These are phyloP conservation scores for Collybia mongolica DNA, from an alignment of 768 basidiomycete genomes.

Conservation along the genomic window DNA sequence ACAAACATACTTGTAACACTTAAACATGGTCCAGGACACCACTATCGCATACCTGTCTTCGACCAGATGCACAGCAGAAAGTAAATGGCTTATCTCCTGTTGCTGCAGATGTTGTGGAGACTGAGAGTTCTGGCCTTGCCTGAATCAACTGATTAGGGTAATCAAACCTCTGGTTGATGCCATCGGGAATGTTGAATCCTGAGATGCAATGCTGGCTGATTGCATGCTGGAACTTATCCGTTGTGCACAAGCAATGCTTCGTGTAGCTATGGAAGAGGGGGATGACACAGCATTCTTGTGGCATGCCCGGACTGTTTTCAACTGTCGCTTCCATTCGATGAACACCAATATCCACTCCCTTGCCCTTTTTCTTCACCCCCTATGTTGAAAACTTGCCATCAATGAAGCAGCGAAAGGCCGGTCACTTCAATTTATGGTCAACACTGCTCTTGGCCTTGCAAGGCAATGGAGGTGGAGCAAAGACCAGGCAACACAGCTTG, in stretches of 20 bases:
- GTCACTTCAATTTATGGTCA: constrained; percentile 16
- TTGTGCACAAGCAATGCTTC: background rate
- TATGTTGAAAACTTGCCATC: constrained; percentile 32
- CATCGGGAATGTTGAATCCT: background rate
- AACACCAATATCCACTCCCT: constrained; percentile 30
- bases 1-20: no score
- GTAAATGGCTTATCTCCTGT: background rate
- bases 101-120: background rate
- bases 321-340: constrained; percentile 27
- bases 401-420: constrained; percentile 15
- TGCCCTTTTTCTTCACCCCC: constrained; percentile 31
- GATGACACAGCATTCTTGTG: constrained; percentile 6
- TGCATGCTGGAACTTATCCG: constrained; percentile 1
- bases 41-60: background rate
- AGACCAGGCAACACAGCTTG: no score
- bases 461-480: constrained; percentile 1
- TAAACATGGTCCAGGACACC: no score
- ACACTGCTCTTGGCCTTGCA: constrained; percentile 17
- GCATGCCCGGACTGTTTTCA: constrained; percentile 25
- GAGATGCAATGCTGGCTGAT: background rate
- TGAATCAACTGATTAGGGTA: constrained; percentile 14
- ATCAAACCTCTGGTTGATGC: background rate
- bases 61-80: background rate
- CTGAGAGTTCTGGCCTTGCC: background rate
- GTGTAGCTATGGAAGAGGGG: background rate